These are phyloP conservation scores for Trebouxiophyceae sp. DNA, from an alignment of 163 green algal species.

Conservation along the genomic window DNA sequence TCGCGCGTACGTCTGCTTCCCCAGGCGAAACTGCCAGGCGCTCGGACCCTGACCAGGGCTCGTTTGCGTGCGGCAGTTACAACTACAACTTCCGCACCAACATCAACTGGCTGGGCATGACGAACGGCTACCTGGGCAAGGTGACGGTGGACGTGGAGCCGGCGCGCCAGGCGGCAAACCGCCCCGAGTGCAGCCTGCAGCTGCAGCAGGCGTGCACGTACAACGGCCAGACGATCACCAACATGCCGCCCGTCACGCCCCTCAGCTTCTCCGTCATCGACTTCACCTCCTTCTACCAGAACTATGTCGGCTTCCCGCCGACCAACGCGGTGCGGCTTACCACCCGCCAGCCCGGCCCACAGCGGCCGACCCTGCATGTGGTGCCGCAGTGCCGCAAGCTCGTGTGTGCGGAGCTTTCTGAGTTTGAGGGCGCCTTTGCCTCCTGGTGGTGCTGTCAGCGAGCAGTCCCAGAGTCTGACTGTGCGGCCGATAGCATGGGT, in stretches of 20 bases:
- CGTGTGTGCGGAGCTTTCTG: no score
- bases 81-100: conserved; percentile 1
- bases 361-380: no score
- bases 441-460: no score
- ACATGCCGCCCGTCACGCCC: neutral
- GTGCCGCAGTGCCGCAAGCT: no score
- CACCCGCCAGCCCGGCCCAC: no score
- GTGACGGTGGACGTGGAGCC: neutral
- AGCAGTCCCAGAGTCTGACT: no score
- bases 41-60: no score
- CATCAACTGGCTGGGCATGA: neutral
- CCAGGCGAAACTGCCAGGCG: no score
- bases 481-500: no score
- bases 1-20: no score
- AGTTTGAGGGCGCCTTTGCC: no score
- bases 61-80: neutral
- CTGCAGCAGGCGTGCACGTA: neutral
- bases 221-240: neutral
- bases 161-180: no score
- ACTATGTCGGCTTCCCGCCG: neutral
- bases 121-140: conserved; percentile 1
- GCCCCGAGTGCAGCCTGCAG: neutral
- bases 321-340: neutral
- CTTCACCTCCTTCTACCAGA: conserved; percentile 1
- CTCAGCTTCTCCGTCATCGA: neutral